These are phyloP conservation scores for Fusarium globosum DNA, from an alignment of 2,329 filamentous ascomycete genomes.

Conservation along the genomic window DNA sequence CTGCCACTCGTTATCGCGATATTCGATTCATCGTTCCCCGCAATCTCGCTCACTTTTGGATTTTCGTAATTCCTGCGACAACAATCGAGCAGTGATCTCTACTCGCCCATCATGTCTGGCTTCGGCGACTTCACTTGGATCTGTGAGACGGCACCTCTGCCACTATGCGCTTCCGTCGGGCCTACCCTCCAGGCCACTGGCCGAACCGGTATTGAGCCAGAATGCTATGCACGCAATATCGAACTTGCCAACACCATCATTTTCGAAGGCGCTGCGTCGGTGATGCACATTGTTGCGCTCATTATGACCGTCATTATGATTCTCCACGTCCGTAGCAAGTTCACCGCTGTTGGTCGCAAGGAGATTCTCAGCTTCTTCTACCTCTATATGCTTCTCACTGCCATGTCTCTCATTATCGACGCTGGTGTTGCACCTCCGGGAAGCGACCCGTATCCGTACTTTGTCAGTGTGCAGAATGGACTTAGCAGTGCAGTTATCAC, in stretches of 20 bases:
- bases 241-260: constrained; percentile 98
- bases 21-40: not conserved
- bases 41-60: not conserved
- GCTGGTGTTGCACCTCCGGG: constrained; percentile 90
- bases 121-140: constrained; percentile 92
- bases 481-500: constrained; percentile 87
- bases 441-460: constrained; percentile 86
- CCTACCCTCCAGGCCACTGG: constrained; percentile 74
- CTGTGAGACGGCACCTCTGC: constrained; percentile 86
- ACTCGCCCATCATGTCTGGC: constrained; percentile 69
- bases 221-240: constrained; percentile 94
- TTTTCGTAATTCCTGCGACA: constrained; percentile 1
- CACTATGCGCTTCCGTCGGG: constrained; percentile 88
- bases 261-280: constrained; percentile 90
- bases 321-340: constrained; percentile 94
- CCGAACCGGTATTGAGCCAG: constrained; percentile 82
- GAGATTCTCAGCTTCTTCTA: constrained; percentile 94
- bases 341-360: constrained; percentile 88
- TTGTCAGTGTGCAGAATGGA: constrained; percentile 87
- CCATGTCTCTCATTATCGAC: constrained; percentile 89
- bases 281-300: constrained; percentile 91
- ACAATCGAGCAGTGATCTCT: not conserved
- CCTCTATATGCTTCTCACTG: constrained; percentile 90
- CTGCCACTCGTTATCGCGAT: constrained; percentile 1
- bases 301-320: constrained; percentile 98